phyloP scores from a whole-genome alignment of 345 rosid species.

The Physaria fendleri region DNA sequence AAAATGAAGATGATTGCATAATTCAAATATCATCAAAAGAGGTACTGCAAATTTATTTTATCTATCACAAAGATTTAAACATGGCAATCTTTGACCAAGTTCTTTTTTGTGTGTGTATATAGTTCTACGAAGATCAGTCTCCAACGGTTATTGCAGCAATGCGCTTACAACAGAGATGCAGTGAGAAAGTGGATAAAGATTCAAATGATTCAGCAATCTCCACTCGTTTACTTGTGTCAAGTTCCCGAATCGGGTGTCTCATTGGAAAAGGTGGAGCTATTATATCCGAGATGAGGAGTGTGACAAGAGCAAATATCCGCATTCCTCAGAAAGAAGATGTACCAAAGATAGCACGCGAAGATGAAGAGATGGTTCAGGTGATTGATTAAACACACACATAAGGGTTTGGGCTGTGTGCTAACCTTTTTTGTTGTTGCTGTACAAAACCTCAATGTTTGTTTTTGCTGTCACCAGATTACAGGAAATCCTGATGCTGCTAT shows the following conservation, averaged over 20 bases:
- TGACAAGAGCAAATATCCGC: conserved; percentile 53
- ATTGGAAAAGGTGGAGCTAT: conserved; percentile 72
- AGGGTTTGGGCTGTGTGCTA: neutral
- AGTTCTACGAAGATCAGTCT: conserved; percentile 63
- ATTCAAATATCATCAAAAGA: conserved; percentile 59
- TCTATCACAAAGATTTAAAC: neutral
- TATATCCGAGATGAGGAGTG: conserved; percentile 64
- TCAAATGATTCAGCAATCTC: conserved; percentile 47
- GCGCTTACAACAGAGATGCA: conserved; percentile 63
- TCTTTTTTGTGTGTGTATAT: conserved; percentile 2
- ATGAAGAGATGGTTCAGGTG: conserved; percentile 76
- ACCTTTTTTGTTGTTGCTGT: neutral
- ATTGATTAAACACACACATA: neutral
- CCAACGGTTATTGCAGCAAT: conserved; percentile 63
- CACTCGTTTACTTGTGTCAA: conserved; percentile 65
- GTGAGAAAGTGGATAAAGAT: conserved; percentile 65
- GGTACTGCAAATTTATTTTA: conserved; percentile 29
- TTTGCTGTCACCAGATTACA: conserved; percentile 40
- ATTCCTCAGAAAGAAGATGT: conserved; percentile 51
- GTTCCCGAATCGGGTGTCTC: conserved; percentile 66
- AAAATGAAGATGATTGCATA: conserved; percentile 56
- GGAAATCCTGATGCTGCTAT: conserved; percentile 64
- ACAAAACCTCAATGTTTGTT: neutral
- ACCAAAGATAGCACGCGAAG: conserved; percentile 55
- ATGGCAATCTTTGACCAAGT: neutral